Evolutionary conservation across 768 basidiomycete species (phyloP), one percentile per base, ranked within the genome.

Genomic region (Psilocybe tampanensis): DNA sequence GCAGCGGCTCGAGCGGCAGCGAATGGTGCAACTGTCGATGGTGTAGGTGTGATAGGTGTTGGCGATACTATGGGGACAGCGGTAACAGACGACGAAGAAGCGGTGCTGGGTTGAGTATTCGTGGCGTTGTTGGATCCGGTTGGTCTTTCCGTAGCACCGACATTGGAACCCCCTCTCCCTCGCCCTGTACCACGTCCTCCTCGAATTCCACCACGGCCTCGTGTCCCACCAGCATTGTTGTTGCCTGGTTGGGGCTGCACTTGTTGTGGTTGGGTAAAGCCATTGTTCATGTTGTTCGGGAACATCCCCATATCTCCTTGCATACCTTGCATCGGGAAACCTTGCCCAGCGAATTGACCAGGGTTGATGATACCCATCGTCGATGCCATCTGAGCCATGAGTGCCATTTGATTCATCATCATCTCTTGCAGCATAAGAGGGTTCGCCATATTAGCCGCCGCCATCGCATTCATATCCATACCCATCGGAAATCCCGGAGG

Each of bases 381-480:
- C 26, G 86, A 80, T 41, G 91, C 90, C 86, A 96, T 91, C 74
- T 95, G 93, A 54, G 90, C 86, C 94, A 95, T 95, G 66, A 95
- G 80, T 23, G 92, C 89, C 90, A 93, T 92, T 69, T 94, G 89
- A 70, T 83, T 90, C 83, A 91, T 87, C 85, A 95, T 87, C 82
- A 95, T 88, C 68, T 93, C 93, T 71, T 94, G 94, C 63, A 95
- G 72, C 72, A 89, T 73, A 58, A 91, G 61, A 39, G 89, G 87
- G 64, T 87, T 92, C 44, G 80, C 72, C 76, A 83, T 83, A 55
- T 73, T 77, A 34, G 78, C 68, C 23, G 69, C 77, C 43, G 73
- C 79, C 75, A 86, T 77, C 8, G 80, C 76, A 54, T 76, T 79
- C 83, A 89, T 87, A 68, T 92, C 86, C 82, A 89, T 82, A 41